Conservation (phyloP, 257 asterid genomes). For the Solanum sparsipilum region DNA sequence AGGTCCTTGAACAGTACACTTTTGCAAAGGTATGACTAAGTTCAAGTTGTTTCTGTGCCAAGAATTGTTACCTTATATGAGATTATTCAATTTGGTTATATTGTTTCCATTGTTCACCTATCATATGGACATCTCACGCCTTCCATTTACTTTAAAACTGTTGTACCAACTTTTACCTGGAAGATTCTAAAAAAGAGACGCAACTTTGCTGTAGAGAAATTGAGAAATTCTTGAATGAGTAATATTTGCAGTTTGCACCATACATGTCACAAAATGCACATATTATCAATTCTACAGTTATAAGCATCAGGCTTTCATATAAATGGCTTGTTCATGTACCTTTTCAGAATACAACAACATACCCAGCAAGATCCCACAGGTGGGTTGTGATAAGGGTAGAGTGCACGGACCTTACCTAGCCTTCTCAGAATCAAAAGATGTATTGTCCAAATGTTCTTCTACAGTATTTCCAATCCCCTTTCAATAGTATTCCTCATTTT, state of each 20-base stretch:
- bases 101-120: not conserved
- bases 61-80: not conserved
- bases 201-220: not conserved
- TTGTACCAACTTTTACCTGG: not conserved
- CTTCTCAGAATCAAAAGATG: not conserved
- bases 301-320: not conserved
- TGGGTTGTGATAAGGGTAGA: not conserved
- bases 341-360: not conserved
- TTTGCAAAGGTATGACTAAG: conserved; percentile 63
- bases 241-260: not conserved
- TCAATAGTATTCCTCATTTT: not conserved
- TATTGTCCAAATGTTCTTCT: not conserved
- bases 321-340: not conserved
- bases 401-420: not conserved
- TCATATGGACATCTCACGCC: not conserved
- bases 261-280: not conserved
- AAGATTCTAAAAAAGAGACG: not conserved
- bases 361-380: not conserved
- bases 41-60: not conserved
- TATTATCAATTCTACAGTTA: not conserved
- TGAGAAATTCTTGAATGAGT: not conserved
- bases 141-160: not conserved
- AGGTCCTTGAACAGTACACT: conserved; percentile 84
- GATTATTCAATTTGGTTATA: not conserved
- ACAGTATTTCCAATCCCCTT: not conserved